Percentiles rank a stretch among this genome's conserved stretches.
Evolutionary conservation across 2,329 filamentous ascomycete genomes (phyloP).

Genomic region (Penicillium verrucosum): DNA sequence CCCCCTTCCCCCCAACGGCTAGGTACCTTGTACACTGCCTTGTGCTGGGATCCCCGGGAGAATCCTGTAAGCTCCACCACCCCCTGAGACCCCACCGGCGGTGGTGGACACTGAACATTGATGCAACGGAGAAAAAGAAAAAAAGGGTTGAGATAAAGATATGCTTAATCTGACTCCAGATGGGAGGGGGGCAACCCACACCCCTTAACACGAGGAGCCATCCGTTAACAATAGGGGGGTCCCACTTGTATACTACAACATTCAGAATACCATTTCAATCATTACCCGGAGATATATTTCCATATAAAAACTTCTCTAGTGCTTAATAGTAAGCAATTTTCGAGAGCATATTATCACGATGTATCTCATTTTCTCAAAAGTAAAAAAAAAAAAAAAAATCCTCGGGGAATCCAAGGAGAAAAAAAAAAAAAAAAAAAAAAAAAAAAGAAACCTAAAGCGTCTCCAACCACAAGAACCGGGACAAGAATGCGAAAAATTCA

Average conservation of each 20-base stretch:
- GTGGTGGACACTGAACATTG: constrained; percentile 28
- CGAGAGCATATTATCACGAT: neutral
- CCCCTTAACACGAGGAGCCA: constrained; percentile 5
- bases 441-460: neutral
- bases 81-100: constrained; percentile 20
- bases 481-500: constrained; percentile 1
- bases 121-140: constrained; percentile 25
- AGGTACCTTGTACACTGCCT: constrained; percentile 17
- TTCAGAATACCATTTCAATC: neutral
- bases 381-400: neutral
- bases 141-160: constrained; percentile 24
- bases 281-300: neutral
- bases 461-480: neutral
- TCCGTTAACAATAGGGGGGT: constrained; percentile 2
- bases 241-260: neutral
- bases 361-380: neutral
- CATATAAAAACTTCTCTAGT: neutral
- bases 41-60: constrained; percentile 19
- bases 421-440: too few species aligned
- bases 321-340: neutral
- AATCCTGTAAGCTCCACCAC: constrained; percentile 25
- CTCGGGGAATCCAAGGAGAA: neutral
- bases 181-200: constrained; percentile 13
- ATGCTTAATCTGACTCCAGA: constrained; percentile 31
- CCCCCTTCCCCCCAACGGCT: neutral